Evolutionary conservation across 441 rosid genomes (phyloP), one percentile per base, ranked within the genome.

Genomic region (Adansonia madagascariensis): DNA sequence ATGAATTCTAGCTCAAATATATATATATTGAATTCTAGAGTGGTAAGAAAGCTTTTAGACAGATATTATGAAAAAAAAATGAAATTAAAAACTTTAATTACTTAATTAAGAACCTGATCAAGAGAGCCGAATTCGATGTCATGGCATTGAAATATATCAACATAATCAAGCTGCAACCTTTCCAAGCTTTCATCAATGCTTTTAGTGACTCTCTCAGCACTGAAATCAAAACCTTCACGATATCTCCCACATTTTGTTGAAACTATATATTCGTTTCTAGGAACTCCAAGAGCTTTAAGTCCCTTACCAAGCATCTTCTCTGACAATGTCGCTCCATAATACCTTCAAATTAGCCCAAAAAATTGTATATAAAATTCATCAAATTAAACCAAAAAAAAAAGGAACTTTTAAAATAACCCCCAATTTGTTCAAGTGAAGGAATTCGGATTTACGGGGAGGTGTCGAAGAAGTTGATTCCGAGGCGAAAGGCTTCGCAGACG

Each of bases 251-350:
- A 95, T 71, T 94, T 92, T 0, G 97, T 95, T 0, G 98, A 92
- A 67, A 95, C 97, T 68, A 95, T 79, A 63, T 91, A 94, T 67
- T 91, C 89, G 72, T 84, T 80, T 85, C 98, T 89, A 0, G 94
- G 94, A 11, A 82, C 90, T 57, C 91, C 92, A 15, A 91, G 80
- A 78, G 97, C 93, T 86, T 91, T 94, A 6, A 95, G 90, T 49
- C 87, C 91, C 89, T 84, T 88, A 47, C 98, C 98, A 72, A 95
- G 98, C 94, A 92, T 85, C 86, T 86, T 95, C 89, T 95, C 98
- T 0, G 97, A 91, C 57, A 95, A 83, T 15, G 98, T 92, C 52
- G 84, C 97, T 73, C 98, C 99, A 86, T 91, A 95, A 81, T 84
- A 94, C 87, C 99, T 93, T 75, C 47, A 76, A 65, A 69, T 46